phyloP scores from a whole-genome alignment of 176 grass and related monocot genomes.

The Themeda triandra region DNA sequence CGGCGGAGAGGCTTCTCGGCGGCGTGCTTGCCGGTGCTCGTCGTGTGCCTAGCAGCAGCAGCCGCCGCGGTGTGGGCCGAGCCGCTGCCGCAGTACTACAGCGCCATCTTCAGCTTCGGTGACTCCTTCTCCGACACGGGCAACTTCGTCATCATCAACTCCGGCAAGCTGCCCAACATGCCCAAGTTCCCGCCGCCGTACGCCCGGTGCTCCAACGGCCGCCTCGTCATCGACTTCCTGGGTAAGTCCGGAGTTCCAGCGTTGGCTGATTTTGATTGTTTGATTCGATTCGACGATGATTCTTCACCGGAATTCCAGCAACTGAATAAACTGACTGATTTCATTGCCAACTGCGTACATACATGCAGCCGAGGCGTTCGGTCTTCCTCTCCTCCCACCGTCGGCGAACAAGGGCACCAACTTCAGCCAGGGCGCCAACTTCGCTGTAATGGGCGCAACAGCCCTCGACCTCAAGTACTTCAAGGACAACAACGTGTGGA shows the following conservation, averaged over 20 bases:
- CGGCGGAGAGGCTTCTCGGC: neutral
- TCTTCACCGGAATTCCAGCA: neutral
- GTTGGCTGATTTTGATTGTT: no score
- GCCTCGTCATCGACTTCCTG: slow-evolving; percentile 80
- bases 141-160: slow-evolving; percentile 79
- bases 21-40: neutral
- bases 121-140: slow-evolving; percentile 87
- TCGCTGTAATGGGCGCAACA: slow-evolving; percentile 75
- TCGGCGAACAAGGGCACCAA: slow-evolving; percentile 51
- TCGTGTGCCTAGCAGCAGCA: neutral
- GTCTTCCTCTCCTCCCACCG: slow-evolving; percentile 56
- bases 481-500: slow-evolving; percentile 55
- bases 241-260: slow-evolving; percentile 10
- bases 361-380: slow-evolving; percentile 75
- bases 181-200: slow-evolving; percentile 74
- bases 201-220: slow-evolving; percentile 76
- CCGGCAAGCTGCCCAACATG: slow-evolving; percentile 55
- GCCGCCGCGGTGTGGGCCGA: neutral
- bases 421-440: slow-evolving; percentile 88
- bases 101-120: slow-evolving; percentile 86
- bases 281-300: neutral
- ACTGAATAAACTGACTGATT: neutral
- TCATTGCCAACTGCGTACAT: no score
- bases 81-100: slow-evolving; percentile 50
- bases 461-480: slow-evolving; percentile 72